Evolutionary conservation across 169 alveolate genomes (phyloP).

Genomic region (Sarcocystis neurona): DNA sequence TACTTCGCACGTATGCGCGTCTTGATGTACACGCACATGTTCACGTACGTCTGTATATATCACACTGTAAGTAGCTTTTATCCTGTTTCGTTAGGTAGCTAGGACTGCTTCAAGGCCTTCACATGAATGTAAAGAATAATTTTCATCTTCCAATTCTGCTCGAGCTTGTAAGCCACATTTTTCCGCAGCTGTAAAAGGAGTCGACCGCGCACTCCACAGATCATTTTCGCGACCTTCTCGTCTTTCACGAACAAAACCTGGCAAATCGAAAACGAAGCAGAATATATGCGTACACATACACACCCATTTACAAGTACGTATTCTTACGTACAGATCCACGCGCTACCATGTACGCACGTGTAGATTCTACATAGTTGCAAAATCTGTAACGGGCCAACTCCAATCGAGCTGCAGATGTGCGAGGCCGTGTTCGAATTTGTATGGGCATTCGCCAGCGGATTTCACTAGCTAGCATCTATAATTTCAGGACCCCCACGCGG

Average conservation of each 20-base stretch:
- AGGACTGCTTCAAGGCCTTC: conserved; percentile 25
- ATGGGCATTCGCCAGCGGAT: too few species aligned
- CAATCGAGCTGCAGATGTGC: too few species aligned
- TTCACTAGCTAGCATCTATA: too few species aligned
- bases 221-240: conserved; percentile 65
- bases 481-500: too few species aligned
- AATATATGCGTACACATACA: neutral
- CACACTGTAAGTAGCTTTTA: too few species aligned
- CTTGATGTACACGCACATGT: too few species aligned
- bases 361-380: neutral
- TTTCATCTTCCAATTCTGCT: conserved; percentile 60
- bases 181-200: conserved; percentile 64
- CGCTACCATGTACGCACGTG: neutral
- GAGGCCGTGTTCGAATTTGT: too few species aligned
- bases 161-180: conserved; percentile 58
- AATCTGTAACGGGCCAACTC: too few species aligned
- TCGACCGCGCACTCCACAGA: conserved; percentile 68
- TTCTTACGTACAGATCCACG: neutral
- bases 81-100: too few species aligned
- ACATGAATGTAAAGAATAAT: conserved; percentile 58
- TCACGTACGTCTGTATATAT: too few species aligned
- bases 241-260: conserved; percentile 63
- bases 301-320: neutral
- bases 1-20: too few species aligned
- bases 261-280: neutral